Conservation (phyloP, 2,329 filamentous ascomycete species). For the Berkeleyomyces basicola region DNA sequence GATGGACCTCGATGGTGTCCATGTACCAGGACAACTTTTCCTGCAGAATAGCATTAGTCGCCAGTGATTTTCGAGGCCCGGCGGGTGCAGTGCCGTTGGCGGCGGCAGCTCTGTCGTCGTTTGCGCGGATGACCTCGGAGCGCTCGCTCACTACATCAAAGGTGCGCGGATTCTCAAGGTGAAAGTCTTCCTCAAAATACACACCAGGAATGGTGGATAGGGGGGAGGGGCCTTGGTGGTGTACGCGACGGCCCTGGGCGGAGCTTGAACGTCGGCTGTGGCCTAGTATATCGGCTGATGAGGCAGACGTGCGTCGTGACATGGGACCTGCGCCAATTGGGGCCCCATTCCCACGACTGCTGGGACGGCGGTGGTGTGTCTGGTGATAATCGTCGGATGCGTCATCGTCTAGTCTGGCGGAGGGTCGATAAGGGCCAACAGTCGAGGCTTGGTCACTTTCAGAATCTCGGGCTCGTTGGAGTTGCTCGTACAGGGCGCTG, state of each 20-base stretch:
- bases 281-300: constrained; percentile 22
- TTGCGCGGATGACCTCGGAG: constrained; percentile 75
- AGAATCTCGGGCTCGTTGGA: constrained; percentile 67
- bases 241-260: constrained; percentile 29
- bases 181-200: constrained; percentile 91
- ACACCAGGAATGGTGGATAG: constrained; percentile 82
- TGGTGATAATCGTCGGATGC: constrained; percentile 14
- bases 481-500: constrained; percentile 72
- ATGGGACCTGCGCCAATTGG: constrained; percentile 7
- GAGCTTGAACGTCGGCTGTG: constrained; percentile 8
- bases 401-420: constrained; percentile 23
- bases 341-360: constrained; percentile 23
- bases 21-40: constrained; percentile 99
- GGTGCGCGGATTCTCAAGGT: constrained; percentile 84
- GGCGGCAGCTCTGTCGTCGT: constrained; percentile 30
- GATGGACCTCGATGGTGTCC: constrained; percentile 94
- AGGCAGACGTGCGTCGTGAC: constrained; percentile 26
- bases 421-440: constrained; percentile 18
- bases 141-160: constrained; percentile 95
- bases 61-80: constrained; percentile 63
- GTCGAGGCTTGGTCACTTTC: constrained; percentile 39
- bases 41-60: constrained; percentile 91
- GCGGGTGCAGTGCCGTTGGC: constrained; percentile 34
- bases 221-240: constrained; percentile 59
- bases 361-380: constrained; percentile 29